Conservation (phyloP, 2,329 filamentous ascomycete genomes). For the Cercospora sp. region DNA sequence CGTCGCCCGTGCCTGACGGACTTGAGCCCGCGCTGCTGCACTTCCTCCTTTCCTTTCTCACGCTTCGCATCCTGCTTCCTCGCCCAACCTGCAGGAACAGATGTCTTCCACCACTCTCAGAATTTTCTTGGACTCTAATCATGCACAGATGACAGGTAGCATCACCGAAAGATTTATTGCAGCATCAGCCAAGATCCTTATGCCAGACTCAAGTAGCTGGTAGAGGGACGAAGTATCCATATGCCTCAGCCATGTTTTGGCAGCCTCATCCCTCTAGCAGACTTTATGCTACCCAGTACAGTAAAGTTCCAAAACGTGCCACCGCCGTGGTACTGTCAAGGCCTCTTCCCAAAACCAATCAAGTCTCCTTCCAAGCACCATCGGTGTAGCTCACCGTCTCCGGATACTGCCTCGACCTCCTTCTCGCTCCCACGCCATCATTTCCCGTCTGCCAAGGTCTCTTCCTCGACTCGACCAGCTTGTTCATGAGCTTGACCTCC, state of each 20-base stretch:
- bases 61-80: neutral
- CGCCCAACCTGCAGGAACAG: no score
- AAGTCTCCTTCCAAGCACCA: neutral
- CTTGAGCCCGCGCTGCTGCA: neutral
- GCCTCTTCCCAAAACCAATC: neutral
- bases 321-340: neutral
- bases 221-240: neutral
- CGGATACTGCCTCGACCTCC: neutral
- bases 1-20: neutral
- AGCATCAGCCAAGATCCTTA: neutral
- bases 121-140: no score
- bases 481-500: neutral
- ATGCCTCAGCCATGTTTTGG: neutral
- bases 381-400: neutral
- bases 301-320: no score
- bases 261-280: neutral
- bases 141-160: no score
- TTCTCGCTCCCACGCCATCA: neutral
- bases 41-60: neutral
- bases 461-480: slow-evolving; percentile 6
- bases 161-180: neutral
- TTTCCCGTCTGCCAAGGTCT: neutral
- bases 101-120: neutral
- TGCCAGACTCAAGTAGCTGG: neutral
- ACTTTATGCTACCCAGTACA: neutral